These are phyloP conservation scores for Irpex sp. DNA, from an alignment of 1,284 basidiomycete genomes.

Conservation along the genomic window DNA sequence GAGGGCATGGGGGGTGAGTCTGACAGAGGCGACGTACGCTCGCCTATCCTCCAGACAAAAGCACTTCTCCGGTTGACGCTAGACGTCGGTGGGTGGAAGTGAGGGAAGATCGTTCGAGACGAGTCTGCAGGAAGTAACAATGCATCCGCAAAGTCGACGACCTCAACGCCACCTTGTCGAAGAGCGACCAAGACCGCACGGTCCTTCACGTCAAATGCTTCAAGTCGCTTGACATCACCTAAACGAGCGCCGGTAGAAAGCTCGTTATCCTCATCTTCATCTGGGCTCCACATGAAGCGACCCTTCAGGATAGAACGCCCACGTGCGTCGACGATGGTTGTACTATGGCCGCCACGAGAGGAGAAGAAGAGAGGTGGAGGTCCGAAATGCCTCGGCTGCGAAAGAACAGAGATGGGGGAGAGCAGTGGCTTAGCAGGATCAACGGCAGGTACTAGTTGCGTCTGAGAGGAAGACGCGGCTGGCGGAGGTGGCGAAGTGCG, in stretches of 20 bases:
- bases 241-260: conserved; percentile 39
- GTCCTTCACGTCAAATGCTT: conserved; percentile 71
- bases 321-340: conserved; percentile 78
- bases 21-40: conserved; percentile 35
- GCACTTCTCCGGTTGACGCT: conserved; percentile 64
- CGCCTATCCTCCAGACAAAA: conserved; percentile 78
- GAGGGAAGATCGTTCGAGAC: conserved; percentile 63
- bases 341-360: conserved; percentile 80
- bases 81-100: conserved; percentile 57
- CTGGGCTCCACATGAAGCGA: conserved; percentile 71
- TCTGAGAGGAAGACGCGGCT: conserved; percentile 10
- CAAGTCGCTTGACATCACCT: conserved; percentile 76
- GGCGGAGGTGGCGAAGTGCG: conserved; percentile 39
- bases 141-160: conserved; percentile 72
- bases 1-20: conserved; percentile 35
- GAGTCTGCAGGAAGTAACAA: conserved; percentile 72
- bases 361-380: conserved; percentile 86
- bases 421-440: conserved; percentile 58
- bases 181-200: conserved; percentile 76
- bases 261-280: conserved; percentile 48
- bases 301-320: conserved; percentile 79
- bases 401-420: conserved; percentile 73
- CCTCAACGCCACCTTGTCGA: conserved; percentile 79
- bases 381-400: conserved; percentile 78
- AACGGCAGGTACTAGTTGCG: conserved; percentile 13